phyloP scores from a whole-genome alignment of 1,284 basidiomycete genomes.

The Fistulinella cinereoalba region DNA sequence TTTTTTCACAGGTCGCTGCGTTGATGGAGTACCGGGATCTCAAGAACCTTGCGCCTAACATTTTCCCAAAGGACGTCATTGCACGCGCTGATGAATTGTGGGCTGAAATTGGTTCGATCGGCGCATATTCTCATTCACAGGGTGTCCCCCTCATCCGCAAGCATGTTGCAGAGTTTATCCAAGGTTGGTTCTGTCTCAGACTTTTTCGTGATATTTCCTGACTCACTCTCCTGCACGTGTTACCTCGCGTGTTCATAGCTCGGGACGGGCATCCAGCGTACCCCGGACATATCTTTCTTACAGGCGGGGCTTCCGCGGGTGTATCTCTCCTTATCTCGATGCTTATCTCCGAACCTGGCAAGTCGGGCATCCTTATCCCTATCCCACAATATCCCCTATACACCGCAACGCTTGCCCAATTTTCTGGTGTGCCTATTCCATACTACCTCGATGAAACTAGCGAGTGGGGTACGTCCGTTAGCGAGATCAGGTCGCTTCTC shows the following conservation, averaged over 20 bases:
- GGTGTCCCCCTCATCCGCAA: slow-evolving; percentile 88
- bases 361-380: slow-evolving; percentile 85
- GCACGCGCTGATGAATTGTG: slow-evolving; percentile 79
- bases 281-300: slow-evolving; percentile 90
- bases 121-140: slow-evolving; percentile 96
- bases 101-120: slow-evolving; percentile 89
- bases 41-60: slow-evolving; percentile 70
- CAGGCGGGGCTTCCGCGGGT: slow-evolving; percentile 90
- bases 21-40: slow-evolving; percentile 91
- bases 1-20: slow-evolving; percentile 66
- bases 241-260: slow-evolving; percentile 45
- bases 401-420: slow-evolving; percentile 90
- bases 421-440: slow-evolving; percentile 76
- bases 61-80: slow-evolving; percentile 87
- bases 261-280: slow-evolving; percentile 86
- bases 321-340: slow-evolving; percentile 86
- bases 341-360: slow-evolving; percentile 62
- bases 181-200: slow-evolving; percentile 12
- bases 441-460: slow-evolving; percentile 86
- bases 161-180: slow-evolving; percentile 87
- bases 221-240: slow-evolving; percentile 8
- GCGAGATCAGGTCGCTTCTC: slow-evolving; percentile 68
- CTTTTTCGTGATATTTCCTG: background rate
- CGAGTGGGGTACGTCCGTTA: slow-evolving; percentile 84
- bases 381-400: slow-evolving; percentile 99